phyloP scores from a whole-genome alignment of 2,329 filamentous ascomycete species.

The Alternaria dauci region DNA sequence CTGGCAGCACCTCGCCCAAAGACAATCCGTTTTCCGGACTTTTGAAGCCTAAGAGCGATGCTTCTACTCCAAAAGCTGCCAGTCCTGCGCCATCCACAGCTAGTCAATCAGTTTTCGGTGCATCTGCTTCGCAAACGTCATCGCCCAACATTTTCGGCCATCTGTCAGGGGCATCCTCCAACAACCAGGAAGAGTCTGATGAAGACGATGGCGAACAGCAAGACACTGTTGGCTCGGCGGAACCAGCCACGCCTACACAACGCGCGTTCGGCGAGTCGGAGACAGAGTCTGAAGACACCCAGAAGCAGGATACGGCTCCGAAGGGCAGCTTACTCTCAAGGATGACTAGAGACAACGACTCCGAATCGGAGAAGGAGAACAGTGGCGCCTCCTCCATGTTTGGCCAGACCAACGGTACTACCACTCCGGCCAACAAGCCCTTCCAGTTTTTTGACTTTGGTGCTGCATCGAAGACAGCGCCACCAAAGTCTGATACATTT shows the following conservation, averaged over 20 bases:
- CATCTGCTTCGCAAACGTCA: slow-evolving; percentile 31
- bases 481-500: slow-evolving; percentile 40
- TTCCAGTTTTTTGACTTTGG: slow-evolving; percentile 43
- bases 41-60: slow-evolving; percentile 32
- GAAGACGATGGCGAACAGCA: slow-evolving; percentile 32
- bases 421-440: slow-evolving; percentile 38
- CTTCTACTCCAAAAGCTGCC: slow-evolving; percentile 33
- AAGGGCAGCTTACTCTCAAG: slow-evolving; percentile 39
- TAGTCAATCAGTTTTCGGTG: slow-evolving; percentile 45
- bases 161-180: slow-evolving; percentile 43
- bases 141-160: slow-evolving; percentile 46
- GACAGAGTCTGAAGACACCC: slow-evolving; percentile 36
- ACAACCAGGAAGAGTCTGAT: slow-evolving; percentile 42
- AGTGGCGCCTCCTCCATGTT: slow-evolving; percentile 23
- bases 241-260: slow-evolving; percentile 32
- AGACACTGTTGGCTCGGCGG: slow-evolving; percentile 22
- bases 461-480: slow-evolving; percentile 38
- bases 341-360: slow-evolving; percentile 36
- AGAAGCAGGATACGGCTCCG: slow-evolving; percentile 23
- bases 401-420: slow-evolving; percentile 34
- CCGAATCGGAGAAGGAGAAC: slow-evolving; percentile 37
- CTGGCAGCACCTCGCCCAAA: slow-evolving; percentile 14
- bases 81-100: slow-evolving; percentile 46
- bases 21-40: slow-evolving; percentile 29
- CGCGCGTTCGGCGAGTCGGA: slow-evolving; percentile 36